Base-by-base conservation (phyloP, 1,284 basidiomycete genomes). In the Baeospora myosura region DNA sequence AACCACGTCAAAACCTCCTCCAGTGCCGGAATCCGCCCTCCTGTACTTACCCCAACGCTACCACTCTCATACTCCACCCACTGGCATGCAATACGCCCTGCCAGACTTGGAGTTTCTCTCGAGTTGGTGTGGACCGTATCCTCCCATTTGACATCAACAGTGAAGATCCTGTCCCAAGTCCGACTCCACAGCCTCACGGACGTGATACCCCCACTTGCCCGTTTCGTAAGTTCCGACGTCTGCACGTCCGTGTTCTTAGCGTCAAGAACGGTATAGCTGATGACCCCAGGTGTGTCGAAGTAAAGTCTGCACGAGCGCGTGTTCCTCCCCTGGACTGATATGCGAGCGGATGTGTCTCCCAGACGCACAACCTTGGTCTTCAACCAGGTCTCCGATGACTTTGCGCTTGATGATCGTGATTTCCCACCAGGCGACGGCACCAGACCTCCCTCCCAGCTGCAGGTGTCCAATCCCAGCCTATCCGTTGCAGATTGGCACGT, bases 31-130 rank as follows among this genome's bases (percentile, higher is more conserved):
- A 88, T 79, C 60, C 67, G 65, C 34, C 63, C 66, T 22, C 60
- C 60, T 28, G 42, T 45, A 30, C 39, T 21, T 39, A 61, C 57
- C 12, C 75, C 77, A 6, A 73, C 61, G 45, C 68, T 69, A 39
- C 62, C 78, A 53, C 74, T 72, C 56, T 75, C 73, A 54, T 79
- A 77, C 54, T 88, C 84, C 5, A 71, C 74, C 79, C 81, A 87
- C 50, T 74, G 72, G 49, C 85, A 88, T 22, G 75, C 76, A 26
- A 81, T 68, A 1, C 70, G 62, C 11, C 82, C 85, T 22, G 52
- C 59, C 30, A 74, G 52, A 35, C 52, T 45, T n/a, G 30, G 16
- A 12, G 24, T 14, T 3, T 42, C 22, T 17, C 3, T 30, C 22
- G n/a, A 17, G 31, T 25, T 21, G 14, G 5, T 6, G n/a, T 32